Evolutionary conservation across 1,284 basidiomycete species (phyloP).

Genomic region (Trametes sp.): DNA sequence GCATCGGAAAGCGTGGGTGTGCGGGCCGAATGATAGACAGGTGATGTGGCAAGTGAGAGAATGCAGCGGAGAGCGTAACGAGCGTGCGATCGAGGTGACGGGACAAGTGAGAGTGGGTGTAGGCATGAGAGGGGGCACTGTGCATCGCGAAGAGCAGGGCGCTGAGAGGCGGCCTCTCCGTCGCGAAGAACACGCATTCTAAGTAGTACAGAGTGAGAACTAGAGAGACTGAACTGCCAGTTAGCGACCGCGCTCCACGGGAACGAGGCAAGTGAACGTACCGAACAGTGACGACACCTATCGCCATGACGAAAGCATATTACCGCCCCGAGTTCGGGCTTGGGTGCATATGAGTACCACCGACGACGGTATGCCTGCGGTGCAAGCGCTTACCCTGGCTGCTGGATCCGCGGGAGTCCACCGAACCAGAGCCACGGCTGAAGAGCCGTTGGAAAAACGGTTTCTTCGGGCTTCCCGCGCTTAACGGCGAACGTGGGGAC

Average conservation of each 20-base stretch:
- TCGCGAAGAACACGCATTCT: not conserved
- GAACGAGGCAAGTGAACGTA: constrained; percentile 5
- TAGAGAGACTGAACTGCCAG: not conserved
- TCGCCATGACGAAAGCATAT: constrained; percentile 8
- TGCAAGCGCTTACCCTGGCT: constrained; percentile 39
- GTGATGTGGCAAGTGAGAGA: constrained; percentile 11
- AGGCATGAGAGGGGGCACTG: not conserved
- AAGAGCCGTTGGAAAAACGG: constrained; percentile 44
- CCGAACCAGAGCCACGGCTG: constrained; percentile 39
- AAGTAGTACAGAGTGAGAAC: not conserved
- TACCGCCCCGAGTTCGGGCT: constrained; percentile 25
- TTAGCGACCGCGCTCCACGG: constrained; percentile 2
- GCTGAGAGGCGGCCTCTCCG: not conserved
- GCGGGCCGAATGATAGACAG: not conserved
- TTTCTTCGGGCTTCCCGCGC: constrained; percentile 32
- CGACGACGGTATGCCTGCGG: constrained; percentile 41
- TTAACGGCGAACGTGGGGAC: constrained; percentile 24
- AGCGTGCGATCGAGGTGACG: constrained; percentile 9
- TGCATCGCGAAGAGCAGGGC: not conserved
- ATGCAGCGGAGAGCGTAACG: constrained; percentile 6
- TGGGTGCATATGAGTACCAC: constrained; percentile 33
- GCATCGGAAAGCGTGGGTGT: constrained; percentile 12
- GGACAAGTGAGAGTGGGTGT: not conserved
- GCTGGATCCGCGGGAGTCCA: constrained; percentile 38
- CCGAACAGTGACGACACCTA: not conserved